Evolutionary conservation across 1,284 basidiomycete genomes (phyloP).

Genomic region (Inonotus obliquus): DNA sequence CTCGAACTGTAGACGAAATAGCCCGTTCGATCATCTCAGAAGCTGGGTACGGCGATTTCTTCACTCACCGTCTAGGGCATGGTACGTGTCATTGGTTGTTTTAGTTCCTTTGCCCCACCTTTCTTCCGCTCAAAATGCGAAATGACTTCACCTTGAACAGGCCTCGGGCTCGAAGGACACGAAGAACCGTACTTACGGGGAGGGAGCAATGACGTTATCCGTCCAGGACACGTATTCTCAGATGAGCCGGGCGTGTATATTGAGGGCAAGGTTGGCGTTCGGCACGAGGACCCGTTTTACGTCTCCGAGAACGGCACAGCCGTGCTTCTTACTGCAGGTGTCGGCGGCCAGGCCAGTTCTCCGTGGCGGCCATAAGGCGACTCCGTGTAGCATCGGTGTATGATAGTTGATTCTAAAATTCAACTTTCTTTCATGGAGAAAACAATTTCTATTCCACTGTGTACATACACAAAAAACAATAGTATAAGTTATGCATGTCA

Average conservation of each 20-base stretch:
- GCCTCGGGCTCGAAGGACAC: constrained; percentile 80
- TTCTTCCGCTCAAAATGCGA: neutral
- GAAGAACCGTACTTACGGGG: constrained; percentile 78
- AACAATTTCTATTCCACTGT: neutral
- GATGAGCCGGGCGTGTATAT: constrained; percentile 85
- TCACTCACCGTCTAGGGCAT: constrained; percentile 80
- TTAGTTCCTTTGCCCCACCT: constrained; percentile 2
- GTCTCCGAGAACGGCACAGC: constrained; percentile 50
- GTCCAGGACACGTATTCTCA: constrained; percentile 70
- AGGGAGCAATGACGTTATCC: constrained; percentile 54
- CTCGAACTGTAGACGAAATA: constrained; percentile 57
- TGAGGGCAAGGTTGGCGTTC: constrained; percentile 69
- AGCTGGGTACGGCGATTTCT: constrained; percentile 52
- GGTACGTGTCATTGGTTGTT: constrained; percentile 35
- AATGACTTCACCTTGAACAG: constrained; percentile 31
- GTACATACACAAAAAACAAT: neutral
- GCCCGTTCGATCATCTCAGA: constrained; percentile 53
- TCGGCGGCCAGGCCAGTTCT: constrained; percentile 51
- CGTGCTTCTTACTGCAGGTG: constrained; percentile 54
- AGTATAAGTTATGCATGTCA: neutral
- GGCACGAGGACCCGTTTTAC: constrained; percentile 81
- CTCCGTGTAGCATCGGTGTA: neutral
- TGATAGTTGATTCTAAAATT: neutral
- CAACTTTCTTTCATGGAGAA: neutral
- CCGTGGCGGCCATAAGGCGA: constrained; percentile 45